Evolutionary conservation across 2,329 filamentous ascomycete species (phyloP), one percentile per base, ranked within the genome.

Genomic region (Parascedosporium putredinis): DNA sequence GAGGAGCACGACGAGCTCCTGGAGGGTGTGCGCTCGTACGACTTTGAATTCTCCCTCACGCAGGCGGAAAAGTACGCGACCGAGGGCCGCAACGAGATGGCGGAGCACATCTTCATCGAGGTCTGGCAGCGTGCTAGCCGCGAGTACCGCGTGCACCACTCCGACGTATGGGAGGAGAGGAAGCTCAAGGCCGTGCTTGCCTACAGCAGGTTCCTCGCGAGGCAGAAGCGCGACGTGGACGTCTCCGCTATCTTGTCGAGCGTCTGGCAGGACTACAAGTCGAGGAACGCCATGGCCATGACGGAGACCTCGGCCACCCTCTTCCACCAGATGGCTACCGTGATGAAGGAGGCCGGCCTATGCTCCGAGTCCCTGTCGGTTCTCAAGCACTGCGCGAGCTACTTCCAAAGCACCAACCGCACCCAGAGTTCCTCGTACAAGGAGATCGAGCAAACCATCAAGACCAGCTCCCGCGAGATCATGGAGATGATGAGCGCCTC

Each of bases 91-190:
- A 23, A 42, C 52, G 61, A 57, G 52, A 64, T 55, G n/a, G 71
- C 71, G 0, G 72, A 76, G 55, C 62, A 64, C 34, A 62, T 63
- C 2, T 76, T 74, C 45, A 65, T 75, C 14, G 68, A 75, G 51
- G 64, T 73, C 4, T 77, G 74, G 74, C 68, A 72, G 57, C 68
- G 67, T n/a, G 61, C 70, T 2, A 73, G 68, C n/a, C 64, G 64
- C 36, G 68, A 69, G 50, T 72, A 66, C 51, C 70, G 68, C 22
- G 58, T 60, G 8, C 64, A 67, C 22, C 64, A 64, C 36, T 67
- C 69, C 1, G 57, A 66, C 3, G 63, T 70, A 33, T 73, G 67
- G 66, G 72, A 75, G 50, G 64, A 71, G 56, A 67, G 64, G 56
- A 75, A 74, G 55, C 60, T 75, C 22, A 64, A 70, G 46, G 60